Evolutionary conservation across 2,329 filamentous ascomycete genomes (phyloP), one percentile per base, ranked within the genome.

Genomic region (Periglandula ipomoeae): DNA sequence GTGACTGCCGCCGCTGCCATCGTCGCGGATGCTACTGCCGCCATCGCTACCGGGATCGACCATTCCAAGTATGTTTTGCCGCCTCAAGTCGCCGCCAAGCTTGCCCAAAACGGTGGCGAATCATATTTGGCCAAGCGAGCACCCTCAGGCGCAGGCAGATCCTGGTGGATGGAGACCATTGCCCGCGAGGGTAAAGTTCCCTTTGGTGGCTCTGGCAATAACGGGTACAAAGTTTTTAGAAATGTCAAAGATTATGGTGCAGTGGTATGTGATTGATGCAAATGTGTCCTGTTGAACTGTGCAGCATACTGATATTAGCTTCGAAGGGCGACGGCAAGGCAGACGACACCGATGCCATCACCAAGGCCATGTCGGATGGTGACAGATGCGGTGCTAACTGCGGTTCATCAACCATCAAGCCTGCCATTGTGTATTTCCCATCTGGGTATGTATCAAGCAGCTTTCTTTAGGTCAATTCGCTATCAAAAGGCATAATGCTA

Each of bases 281-380:
- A 11, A 27, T 11, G 5, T 27, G 5, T 11, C 26, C 35, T 7
- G 6, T 38, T 38, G 7, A 38, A n/a, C n/a, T 38, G 35, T n/a
- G 17, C 6, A 38, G n/a, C 9, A 19, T 41, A 24, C 39, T 41
- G 10, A 41, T 41, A 19, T 7, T 10, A 41, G 6, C 22, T 41
- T 8, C 5, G 39, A 77, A 71, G 55, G 85, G 85, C 68, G 79
- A 79, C 63, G 78, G 74, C 49, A 65, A 70, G 1, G 85, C 84
- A 23, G 91, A 97, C 63, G 90, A 95, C 61, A 95, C 89, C 0
- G 82, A 68, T 1, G 88, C 90, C 48, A 95, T 97, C 75, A 95
- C 95, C 70, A 66, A 71, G 38, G 89, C 89, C 53, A 85, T 96
- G 59, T 74, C 79, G 5, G 78, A 79, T n/a, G 88, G 89, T 26